These are phyloP conservation scores for Kodamaea fukazawae DNA, from an alignment of 805 yeast species.

Conservation along the genomic window DNA sequence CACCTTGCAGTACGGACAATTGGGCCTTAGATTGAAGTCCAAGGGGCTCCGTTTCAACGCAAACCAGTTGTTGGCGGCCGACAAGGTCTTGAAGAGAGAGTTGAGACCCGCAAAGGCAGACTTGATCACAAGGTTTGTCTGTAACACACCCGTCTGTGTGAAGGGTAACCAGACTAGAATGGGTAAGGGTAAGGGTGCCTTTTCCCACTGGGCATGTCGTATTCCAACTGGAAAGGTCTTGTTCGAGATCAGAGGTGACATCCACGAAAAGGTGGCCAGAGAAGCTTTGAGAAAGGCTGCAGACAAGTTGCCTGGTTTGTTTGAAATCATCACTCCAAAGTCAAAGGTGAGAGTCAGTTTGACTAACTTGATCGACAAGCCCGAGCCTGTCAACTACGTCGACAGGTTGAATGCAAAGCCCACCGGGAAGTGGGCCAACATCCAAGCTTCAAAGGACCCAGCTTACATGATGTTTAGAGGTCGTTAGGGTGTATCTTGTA, in stretches of 20 bases:
- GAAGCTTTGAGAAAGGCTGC: slow-evolving; percentile 90
- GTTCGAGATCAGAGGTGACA: slow-evolving; percentile 76
- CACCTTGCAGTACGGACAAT: slow-evolving; percentile 73
- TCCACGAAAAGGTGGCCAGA: slow-evolving; percentile 87
- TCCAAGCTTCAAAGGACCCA: slow-evolving; percentile 48
- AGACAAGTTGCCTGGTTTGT: slow-evolving; percentile 87
- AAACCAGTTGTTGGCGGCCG: slow-evolving; percentile 87
- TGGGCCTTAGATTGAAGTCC: slow-evolving; percentile 83
- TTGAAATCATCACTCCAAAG: slow-evolving; percentile 71
- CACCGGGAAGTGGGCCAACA: slow-evolving; percentile 58
- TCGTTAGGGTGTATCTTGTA: slow-evolving; percentile 36
- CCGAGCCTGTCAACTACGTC: slow-evolving; percentile 50
- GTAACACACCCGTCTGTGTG: slow-evolving; percentile 86
- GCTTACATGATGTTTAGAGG: slow-evolving; percentile 60
- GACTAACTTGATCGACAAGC: slow-evolving; percentile 48
- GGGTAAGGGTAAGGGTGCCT: slow-evolving; percentile 99
- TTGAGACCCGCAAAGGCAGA: slow-evolving; percentile 76
- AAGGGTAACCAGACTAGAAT: slow-evolving; percentile 99
- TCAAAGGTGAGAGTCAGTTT: slow-evolving; percentile 73
- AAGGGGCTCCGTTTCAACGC: slow-evolving; percentile 87
- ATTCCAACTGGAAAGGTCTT: slow-evolving; percentile 93
- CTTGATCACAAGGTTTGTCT: slow-evolving; percentile 75
- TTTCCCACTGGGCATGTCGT: slow-evolving; percentile 95
- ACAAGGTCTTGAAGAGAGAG: slow-evolving; percentile 76
- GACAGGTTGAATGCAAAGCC: slow-evolving; percentile 59